Evolutionary conservation across 2,329 filamentous ascomycete species (phyloP).

Genomic region (Paraphoma sp.): DNA sequence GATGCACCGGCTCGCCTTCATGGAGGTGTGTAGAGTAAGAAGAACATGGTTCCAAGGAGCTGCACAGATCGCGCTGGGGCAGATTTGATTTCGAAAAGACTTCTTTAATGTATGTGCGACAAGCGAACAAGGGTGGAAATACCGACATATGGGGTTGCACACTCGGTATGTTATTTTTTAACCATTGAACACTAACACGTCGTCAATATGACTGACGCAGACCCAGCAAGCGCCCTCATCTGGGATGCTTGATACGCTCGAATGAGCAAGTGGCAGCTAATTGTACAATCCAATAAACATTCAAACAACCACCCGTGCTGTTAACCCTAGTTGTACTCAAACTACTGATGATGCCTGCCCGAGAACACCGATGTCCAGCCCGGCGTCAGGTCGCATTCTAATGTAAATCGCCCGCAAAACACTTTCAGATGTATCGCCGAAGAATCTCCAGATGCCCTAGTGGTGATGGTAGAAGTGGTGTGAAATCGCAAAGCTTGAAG

Average conservation of each 20-base stretch:
- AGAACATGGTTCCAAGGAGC: neutral
- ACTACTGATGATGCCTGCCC: conserved; percentile 8
- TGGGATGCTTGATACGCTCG: neutral
- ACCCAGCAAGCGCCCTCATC: neutral
- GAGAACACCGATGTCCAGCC: conserved; percentile 7
- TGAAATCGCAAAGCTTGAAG: conserved; percentile 13
- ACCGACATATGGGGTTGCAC: neutral
- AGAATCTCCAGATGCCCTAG: conserved; percentile 12
- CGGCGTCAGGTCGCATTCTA: conserved; percentile 9
- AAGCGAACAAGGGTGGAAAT: neutral
- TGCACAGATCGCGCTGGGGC: neutral
- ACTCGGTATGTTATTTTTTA: neutral
- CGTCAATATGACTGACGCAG: neutral
- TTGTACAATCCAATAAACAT: conserved; percentile 15
- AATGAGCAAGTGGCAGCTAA: conserved; percentile 2
- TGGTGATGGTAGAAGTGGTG: conserved; percentile 20
- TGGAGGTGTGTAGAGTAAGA: neutral
- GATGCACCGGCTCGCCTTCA: neutral
- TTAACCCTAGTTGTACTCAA: conserved; percentile 9
- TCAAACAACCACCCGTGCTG: conserved; percentile 10
- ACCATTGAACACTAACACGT: neutral
- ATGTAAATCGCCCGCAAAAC: conserved; percentile 1
- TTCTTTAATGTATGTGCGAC: neutral
- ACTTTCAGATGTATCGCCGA: conserved; percentile 2
- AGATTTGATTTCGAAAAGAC: neutral